Base-by-base conservation (phyloP, 352 stramenopile species). In the Globisporangium viniferum region DNA sequence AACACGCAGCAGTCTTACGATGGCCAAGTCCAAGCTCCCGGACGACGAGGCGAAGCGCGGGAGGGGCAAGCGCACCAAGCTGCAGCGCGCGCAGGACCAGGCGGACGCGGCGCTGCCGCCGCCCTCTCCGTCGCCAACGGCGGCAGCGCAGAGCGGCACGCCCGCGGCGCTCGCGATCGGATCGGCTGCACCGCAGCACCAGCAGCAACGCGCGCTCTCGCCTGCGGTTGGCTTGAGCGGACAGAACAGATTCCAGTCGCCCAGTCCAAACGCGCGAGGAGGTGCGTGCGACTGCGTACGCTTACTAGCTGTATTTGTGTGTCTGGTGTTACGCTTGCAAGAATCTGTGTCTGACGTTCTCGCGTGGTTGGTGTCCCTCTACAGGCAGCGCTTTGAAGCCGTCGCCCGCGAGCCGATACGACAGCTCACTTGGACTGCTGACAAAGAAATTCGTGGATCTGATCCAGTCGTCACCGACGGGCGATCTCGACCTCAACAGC, bases 381-480 rank as follows among this genome's bases (percentile, higher is more conserved):
- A 66, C 68, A 27, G 62, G 66, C 2, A 79, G 71, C 56, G 66
- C 66, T 6, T 71, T 76, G 5, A 92, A 91, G 68, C 81, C 81
- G 31, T 93, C 89, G 29, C 81, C 87, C 27, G 89, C 80, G 5
- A 95, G 88, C 35, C 82, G 97, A 76, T 99, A 98, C 71, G 96
- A 99, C 81, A 98, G 91, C 59, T 98, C 95, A 5, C 82, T 99
- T 15, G 96, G 96, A 4, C 60, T 98, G 39, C 79, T 99, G 35
- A 99, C 97, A 2, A 98, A 98, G 70, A 98, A 98, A 68, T 99
- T 99, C 78, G 93, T 99, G 27, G 88, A 97, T 46, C 80, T 99
- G 53, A 96, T 99, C 53, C 88, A 98, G 74, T 89, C 79, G 55
- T 84, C 84, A 1, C 84, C 90, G 20, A 91, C 86, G 20, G 94